Evolutionary conservation across 495 filamentous ascomycete species (phyloP), one percentile per base, ranked within the genome.

Genomic region (Lasiosphaeris hirsuta): DNA sequence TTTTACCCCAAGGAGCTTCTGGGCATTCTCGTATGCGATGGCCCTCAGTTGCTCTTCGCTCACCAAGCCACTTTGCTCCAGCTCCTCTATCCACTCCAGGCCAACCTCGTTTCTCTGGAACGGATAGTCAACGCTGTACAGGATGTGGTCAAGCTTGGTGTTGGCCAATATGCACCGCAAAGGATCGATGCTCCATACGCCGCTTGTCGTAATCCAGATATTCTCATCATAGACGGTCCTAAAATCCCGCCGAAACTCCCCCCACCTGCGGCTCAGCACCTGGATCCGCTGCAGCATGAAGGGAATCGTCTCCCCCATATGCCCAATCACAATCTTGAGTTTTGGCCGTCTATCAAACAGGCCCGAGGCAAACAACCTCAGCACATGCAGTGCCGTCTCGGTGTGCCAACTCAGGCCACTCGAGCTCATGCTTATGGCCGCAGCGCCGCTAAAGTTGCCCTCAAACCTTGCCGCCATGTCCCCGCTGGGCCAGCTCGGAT

Each of bases 301-400:
- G 0, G 85, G 85, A 14, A 87, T 69, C 56, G 81, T 76, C 68
- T 89, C 84, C 7, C 86, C 86, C 62, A 86, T 72, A 64, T 89
- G 86, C 3, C 85, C 84, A n/a, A 88, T 67, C 51, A 88, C 78
- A 33, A 88, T 70, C 62, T 87, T 84, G 36, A 87, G 66, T 19
- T 73, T 73, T 0, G 85, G 80, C 50, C 72, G 77, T 3, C 72
- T 67, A 62, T 82, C 78, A 57, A 84, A 88, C 8, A 73, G 23
- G 15, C 70, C 72, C 2, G 65, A 66, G 0, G 64, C 62, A 49
- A 62, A 72, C 10, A 74, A 63, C 17, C 67, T 59, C n/a, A 73
- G 51, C 8, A 73, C 51, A 51, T 69, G 69, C 30, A 81, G 54
- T 0, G 71, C 84, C 0, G 73, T 74, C 1, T 84, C 78, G 3